A percentile compares a stretch with the other conserved stretches of the same genome.
Conservation (phyloP, 2,329 filamentous ascomycete species). For the Calonectria henricotiae region DNA sequence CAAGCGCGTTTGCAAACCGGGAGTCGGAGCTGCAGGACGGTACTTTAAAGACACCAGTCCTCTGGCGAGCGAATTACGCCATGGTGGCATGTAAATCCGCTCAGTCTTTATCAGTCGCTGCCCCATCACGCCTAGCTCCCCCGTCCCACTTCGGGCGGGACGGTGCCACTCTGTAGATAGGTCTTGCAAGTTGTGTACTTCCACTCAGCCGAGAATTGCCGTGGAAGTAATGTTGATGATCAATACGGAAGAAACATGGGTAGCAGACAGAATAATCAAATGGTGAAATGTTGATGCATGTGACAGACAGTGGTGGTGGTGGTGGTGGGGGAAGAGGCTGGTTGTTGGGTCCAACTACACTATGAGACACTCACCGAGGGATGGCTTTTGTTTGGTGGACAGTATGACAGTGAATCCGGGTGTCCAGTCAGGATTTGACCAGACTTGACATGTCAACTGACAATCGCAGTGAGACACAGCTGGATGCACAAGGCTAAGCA, state of each 20-base stretch:
- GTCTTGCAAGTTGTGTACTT: conserved; percentile 37
- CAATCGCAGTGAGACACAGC: conserved; percentile 38
- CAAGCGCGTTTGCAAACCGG: conserved; percentile 20
- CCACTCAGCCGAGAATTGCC: conserved; percentile 34
- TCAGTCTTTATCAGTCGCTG: conserved; percentile 48
- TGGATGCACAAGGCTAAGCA: conserved; percentile 37
- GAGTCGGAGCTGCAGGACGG: conserved; percentile 29
- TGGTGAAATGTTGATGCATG: conserved; percentile 26
- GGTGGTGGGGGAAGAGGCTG: neutral
- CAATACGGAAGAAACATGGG: conserved; percentile 19
- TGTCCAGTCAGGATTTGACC: conserved; percentile 31
- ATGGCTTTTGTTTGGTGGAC: conserved; percentile 6
- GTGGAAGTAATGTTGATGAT: conserved; percentile 24
- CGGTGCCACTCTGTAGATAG: conserved; percentile 49
- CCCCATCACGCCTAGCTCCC: conserved; percentile 44
- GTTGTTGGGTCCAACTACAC: conserved; percentile 12
- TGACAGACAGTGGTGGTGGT: neutral
- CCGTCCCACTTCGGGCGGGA: conserved; percentile 49
- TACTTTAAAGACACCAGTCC: conserved; percentile 22
- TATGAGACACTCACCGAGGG: conserved; percentile 20
- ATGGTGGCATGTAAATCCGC: conserved; percentile 35
- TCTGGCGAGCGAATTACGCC: conserved; percentile 33
- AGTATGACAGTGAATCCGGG: neutral
- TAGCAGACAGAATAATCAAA: conserved; percentile 29
- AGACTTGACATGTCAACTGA: conserved; percentile 43